Percentiles rank a stretch among this genome's conserved stretches.
Conservation (phyloP, 805 yeast species). For the Saturnispora ahearnii region DNA sequence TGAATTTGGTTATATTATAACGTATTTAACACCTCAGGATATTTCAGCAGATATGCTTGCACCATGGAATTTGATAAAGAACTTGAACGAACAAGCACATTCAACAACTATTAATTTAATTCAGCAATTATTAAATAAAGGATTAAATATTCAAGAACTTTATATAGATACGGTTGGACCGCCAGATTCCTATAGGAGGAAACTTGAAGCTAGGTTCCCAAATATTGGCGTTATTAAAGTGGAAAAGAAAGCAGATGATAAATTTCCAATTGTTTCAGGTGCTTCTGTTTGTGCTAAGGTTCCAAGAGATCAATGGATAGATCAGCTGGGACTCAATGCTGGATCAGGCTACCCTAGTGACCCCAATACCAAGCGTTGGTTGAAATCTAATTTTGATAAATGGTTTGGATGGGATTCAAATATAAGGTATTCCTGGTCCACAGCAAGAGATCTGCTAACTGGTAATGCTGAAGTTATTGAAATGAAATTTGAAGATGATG, state of each 20-base stretch:
- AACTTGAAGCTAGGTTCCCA: constrained; percentile 65
- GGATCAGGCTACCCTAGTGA: constrained; percentile 97
- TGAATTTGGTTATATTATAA: constrained; percentile 81
- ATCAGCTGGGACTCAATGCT: constrained; percentile 27
- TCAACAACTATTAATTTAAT: constrained; percentile 83
- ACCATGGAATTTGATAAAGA: constrained; percentile 42
- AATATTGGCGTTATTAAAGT: constrained; percentile 51
- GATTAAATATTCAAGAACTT: constrained; percentile 43
- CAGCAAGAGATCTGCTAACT: constrained; percentile 65
- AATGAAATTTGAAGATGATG: constrained; percentile 55
- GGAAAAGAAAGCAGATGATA: constrained; percentile 89
- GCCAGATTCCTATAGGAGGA: constrained; percentile 72
- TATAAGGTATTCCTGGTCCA: constrained; percentile 89
- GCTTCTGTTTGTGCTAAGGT: constrained; percentile 97
- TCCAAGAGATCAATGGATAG: constrained; percentile 56
- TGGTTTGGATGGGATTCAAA: constrained; percentile 79
- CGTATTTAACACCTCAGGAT: constrained; percentile 78
- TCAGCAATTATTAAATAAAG: constrained; percentile 44
- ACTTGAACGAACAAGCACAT: constrained; percentile 93
- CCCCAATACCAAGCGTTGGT: constrained; percentile 77
- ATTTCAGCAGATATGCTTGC: constrained; percentile 84
- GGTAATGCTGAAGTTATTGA: constrained; percentile 38
- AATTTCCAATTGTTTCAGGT: constrained; percentile 85
- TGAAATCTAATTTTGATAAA: constrained; percentile 50
- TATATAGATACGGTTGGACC: constrained; percentile 98